Base-by-base conservation (phyloP, 1,139 yeast genomes). In the Pichiaceae sp. region DNA sequence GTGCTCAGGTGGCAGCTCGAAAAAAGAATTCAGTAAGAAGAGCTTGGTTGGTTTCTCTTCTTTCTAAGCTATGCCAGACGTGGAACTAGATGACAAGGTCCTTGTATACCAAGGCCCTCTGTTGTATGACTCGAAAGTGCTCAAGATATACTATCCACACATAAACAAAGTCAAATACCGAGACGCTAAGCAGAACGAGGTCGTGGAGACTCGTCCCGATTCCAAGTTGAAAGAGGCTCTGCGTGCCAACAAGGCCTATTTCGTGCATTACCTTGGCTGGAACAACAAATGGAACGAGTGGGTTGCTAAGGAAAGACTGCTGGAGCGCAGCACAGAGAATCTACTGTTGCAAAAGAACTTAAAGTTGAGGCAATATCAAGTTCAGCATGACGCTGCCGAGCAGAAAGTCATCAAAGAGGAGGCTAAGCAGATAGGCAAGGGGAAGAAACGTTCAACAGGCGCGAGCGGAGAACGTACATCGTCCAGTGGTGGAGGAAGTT, bases 251-350 rank as follows among this genome's bases (percentile, higher is more conserved):
- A 64, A 39, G 68, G 78, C 39, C 7, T 89, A 75, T 57, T 78
- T 67, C 46, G 75, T 91, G 8, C 98, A 91, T 55, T 91, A 91
- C 60, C 84, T 80, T 51, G 97, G 98, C 2, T 91, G 98, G 98
- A 91, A 87, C 52, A 62, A 79, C 17, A 79, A 89, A 44, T 89
- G 96, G 96, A 97, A 91, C 56, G 98, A 91, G 57, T 91, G 98
- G 98, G 94, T 91, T 1, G 71, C 75, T 1, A 59, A 62, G 8
- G 79, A 75, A 35, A 64, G 97, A 30, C 71, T 89, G 9, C 63
- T 85, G 53, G 80, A 75, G 45, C 68, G 70, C 53, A 83, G 71
- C 36, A 81, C 77, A 31, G 94, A 80, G 46, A 87, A 83, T 53
- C 53, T 80, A 38, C 64, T 69, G 41, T 62, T 75, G 37, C 86